Base-by-base conservation (phyloP, 2,329 filamentous ascomycete species). In the Aspergillus terreus region DNA sequence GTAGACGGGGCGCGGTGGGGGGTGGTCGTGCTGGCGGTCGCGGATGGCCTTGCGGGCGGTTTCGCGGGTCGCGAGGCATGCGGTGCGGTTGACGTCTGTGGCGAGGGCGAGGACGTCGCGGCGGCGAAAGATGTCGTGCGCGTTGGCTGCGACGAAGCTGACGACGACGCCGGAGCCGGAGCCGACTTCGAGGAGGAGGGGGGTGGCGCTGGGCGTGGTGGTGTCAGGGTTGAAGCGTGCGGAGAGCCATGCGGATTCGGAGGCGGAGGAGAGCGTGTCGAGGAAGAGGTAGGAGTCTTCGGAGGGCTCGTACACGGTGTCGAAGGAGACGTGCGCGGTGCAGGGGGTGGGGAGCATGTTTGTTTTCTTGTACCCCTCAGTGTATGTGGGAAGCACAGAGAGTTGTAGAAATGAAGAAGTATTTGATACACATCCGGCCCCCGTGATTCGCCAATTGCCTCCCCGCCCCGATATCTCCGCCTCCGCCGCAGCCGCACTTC, bases 241-340 rank as follows among this genome's bases (percentile, higher is more conserved):
- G 15, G 77, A 76, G 17, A 96, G 82, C 70, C 90, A 96, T 21
- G 74, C 60, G 4, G 78, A 82, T 72, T 96, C 90, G 2, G 80
- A 69, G 0, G 77, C 53, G 1, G 85, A 87, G 0, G 92, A 92
- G 42, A 99, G 81, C 0, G 92, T 95, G 74, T 99, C 92, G 27
- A 99, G 83, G 45, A 99, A 82, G 42, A 99, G 82, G 68, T 90
- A 99, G 4, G 92, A 96, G 75, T 99, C 94, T 73, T 99, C 94
- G 10, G 92, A 87, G 33, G 94, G 94, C 67, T 96, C 92, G 74
- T 99, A 99, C 61, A 97, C 86, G 50, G 87, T 84, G 69, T 89
- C 83, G 73, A 92, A 95, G 49, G 87, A 83, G 53, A 97, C 89
- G 74, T 99, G 94, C 19, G 88, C 88, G 2, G 94, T 99, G 52